phyloP scores from a whole-genome alignment of 2,329 filamentous ascomycete species.

The Talaromyces verruculosus region DNA sequence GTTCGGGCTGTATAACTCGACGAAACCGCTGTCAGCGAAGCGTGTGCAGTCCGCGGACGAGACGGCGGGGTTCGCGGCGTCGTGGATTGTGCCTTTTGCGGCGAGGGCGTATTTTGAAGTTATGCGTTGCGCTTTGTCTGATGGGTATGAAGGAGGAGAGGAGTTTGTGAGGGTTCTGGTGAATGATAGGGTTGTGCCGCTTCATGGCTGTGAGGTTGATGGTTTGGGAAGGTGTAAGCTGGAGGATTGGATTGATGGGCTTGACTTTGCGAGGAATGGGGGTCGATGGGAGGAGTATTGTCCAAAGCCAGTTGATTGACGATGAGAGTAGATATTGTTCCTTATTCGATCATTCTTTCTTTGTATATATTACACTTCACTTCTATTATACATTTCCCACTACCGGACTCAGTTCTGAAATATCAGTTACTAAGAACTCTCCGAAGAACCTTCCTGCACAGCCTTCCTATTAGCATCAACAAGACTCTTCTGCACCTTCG shows the following conservation, averaged over 20 bases:
- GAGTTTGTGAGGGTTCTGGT: constrained; percentile 77
- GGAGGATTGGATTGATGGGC: constrained; percentile 68
- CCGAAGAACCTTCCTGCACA: not conserved
- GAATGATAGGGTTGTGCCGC: constrained; percentile 76
- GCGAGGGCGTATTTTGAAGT: constrained; percentile 84
- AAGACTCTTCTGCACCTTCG: constrained; percentile 20
- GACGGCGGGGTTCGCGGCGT: constrained; percentile 68
- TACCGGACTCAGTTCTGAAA: not conserved
- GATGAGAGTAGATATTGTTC: not conserved
- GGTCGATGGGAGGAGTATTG: constrained; percentile 62
- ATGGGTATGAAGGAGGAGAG: constrained; percentile 24
- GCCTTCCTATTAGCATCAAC: not conserved
- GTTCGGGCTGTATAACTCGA: constrained; percentile 73
- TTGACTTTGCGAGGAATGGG: constrained; percentile 70
- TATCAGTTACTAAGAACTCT: not conserved
- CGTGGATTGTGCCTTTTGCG: constrained; percentile 80
- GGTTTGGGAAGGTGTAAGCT: constrained; percentile 68
- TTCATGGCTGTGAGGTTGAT: constrained; percentile 71
- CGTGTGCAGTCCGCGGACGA: constrained; percentile 51
- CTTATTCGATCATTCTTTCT: not conserved
- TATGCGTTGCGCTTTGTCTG: constrained; percentile 61
- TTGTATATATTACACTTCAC: constrained; percentile 5
- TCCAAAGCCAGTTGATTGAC: not conserved
- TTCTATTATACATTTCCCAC: not conserved
- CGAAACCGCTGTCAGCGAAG: constrained; percentile 54